Evolutionary conservation across 441 rosid species (phyloP).

Genomic region (Oxalis stricta): DNA sequence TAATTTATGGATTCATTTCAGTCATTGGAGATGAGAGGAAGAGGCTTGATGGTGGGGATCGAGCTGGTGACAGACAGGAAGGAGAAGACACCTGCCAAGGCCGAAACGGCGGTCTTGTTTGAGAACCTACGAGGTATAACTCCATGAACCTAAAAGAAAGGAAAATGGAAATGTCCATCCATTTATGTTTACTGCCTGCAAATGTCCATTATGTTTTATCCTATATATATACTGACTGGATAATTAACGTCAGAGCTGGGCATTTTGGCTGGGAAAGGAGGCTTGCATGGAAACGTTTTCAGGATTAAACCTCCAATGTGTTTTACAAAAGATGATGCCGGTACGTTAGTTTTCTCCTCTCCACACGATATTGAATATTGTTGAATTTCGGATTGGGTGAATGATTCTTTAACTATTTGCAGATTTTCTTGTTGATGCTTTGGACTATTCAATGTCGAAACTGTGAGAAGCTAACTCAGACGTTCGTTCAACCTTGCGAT

Average conservation of each 20-base stretch:
- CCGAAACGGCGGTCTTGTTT: slow-evolving; percentile 56
- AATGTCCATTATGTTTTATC: no score
- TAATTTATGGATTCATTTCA: slow-evolving; percentile 13
- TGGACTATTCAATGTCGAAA: slow-evolving; percentile 56
- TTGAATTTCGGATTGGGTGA: no score
- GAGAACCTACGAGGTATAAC: slow-evolving; percentile 70
- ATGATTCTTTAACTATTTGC: no score
- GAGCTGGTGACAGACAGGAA: slow-evolving; percentile 68
- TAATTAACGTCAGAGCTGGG: slow-evolving; percentile 76
- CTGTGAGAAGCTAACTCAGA: neutral
- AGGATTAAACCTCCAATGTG: slow-evolving; percentile 93
- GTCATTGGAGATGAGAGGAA: slow-evolving; percentile 86
- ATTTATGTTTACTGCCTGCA: neutral
- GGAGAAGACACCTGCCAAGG: slow-evolving; percentile 76
- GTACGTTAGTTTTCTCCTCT: slow-evolving; percentile 18
- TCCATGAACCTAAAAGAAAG: neutral
- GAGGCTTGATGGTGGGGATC: slow-evolving; percentile 74
- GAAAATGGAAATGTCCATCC: neutral
- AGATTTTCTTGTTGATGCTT: slow-evolving; percentile 83
- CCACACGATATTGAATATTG: no score
- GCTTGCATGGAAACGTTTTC: slow-evolving; percentile 74
- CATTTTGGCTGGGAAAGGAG: slow-evolving; percentile 82
- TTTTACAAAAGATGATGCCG: slow-evolving; percentile 83
- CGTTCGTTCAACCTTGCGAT: neutral
- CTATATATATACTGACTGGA: neutral